Evolutionary conservation across 129 eudicot species (phyloP).

Genomic region (Heracleum sosnowskyi): DNA sequence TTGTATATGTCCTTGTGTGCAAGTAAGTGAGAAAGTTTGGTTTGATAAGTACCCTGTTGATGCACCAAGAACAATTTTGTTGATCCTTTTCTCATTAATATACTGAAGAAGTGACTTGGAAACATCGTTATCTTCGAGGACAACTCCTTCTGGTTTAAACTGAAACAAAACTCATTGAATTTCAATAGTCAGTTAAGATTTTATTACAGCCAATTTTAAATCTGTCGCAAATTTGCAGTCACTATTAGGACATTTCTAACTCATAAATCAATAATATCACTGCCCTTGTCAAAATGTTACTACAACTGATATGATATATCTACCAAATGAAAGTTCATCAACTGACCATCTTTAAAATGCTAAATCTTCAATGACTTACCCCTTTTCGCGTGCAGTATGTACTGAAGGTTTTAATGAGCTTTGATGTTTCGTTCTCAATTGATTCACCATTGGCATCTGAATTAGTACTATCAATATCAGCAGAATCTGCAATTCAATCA

Average conservation of each 20-base stretch:
- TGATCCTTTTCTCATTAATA: constrained; percentile 23
- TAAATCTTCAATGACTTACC: constrained; percentile 25
- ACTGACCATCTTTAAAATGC: not conserved
- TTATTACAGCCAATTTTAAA: not conserved
- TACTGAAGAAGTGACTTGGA: constrained; percentile 37
- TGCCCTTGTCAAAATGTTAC: not conserved
- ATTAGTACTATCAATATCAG: constrained; percentile 1
- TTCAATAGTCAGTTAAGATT: not conserved
- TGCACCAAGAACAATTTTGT: constrained; percentile 60
- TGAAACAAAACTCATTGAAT: constrained; percentile 16
- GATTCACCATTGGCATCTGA: constrained; percentile 20
- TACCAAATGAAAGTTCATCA: not conserved
- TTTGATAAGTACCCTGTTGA: constrained; percentile 27
- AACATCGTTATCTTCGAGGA: constrained; percentile 41
- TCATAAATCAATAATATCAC: not conserved
- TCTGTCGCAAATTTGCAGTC: not conserved
- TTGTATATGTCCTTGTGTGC: not conserved
- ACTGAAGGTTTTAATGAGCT: constrained; percentile 25
- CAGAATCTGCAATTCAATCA: constrained; percentile 5
- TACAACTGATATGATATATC: not conserved
- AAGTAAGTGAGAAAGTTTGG: constrained; percentile 7
- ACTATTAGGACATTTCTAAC: not conserved
- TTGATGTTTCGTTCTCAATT: constrained; percentile 18
- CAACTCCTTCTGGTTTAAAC: constrained; percentile 31
- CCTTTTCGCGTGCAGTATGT: constrained; percentile 45